Evolutionary conservation across 352 stramenopile genomes (phyloP).

Genomic region (Phytopythium boreale): DNA sequence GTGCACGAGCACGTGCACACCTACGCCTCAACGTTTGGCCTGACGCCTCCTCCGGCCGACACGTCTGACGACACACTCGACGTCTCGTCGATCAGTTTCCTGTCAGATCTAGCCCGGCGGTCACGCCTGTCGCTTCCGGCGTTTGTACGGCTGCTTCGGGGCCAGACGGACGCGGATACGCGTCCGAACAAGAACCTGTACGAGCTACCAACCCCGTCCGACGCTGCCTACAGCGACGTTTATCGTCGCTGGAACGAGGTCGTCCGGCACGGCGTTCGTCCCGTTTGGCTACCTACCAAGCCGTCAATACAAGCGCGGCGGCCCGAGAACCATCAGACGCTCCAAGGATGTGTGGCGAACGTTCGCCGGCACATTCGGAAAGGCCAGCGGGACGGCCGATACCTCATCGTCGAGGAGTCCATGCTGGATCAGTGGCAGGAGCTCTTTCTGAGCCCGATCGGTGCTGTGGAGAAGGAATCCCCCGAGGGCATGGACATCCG

Average conservation of each 20-base stretch:
- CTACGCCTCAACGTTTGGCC: too few species aligned
- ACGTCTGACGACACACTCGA: background rate
- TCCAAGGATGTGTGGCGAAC: too few species aligned
- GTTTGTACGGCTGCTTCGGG: background rate
- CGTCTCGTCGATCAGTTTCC: slow-evolving; percentile 4
- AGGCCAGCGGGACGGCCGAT: slow-evolving; percentile 7
- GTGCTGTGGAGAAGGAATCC: background rate
- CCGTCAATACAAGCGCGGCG: slow-evolving; percentile 6
- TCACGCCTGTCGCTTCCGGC: background rate
- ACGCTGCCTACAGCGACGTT: rapidly evolving
- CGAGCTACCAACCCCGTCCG: background rate
- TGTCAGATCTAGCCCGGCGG: background rate
- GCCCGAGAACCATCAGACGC: slow-evolving; percentile 9
- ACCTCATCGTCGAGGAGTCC: slow-evolving; percentile 3
- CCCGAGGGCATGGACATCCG: background rate
- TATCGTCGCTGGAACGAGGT: slow-evolving; percentile 5
- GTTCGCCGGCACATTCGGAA: slow-evolving; percentile 10
- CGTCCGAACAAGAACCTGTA: slow-evolving; percentile 12
- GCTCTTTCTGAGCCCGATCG: slow-evolving; percentile 13
- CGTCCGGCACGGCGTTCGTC: slow-evolving; percentile 1
- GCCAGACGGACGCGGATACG: slow-evolving; percentile 2
- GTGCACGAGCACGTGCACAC: too few species aligned
- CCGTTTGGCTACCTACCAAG: background rate
- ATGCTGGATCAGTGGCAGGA: slow-evolving; percentile 1
- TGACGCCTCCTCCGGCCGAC: too few species aligned